Conservation (phyloP, 306 rosid species). For the Glycine latifolia region DNA sequence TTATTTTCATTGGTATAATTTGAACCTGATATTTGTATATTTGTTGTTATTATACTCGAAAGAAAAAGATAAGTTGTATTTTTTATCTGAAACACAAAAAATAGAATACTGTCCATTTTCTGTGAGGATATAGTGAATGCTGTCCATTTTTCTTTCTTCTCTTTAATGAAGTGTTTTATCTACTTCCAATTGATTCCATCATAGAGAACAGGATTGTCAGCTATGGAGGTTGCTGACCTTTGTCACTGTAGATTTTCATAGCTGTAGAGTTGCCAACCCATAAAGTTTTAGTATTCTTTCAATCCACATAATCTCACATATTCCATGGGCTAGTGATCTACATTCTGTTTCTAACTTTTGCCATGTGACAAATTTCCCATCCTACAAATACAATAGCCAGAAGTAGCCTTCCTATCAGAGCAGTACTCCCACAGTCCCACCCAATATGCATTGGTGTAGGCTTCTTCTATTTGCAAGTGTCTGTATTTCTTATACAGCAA, state of each 20-base stretch:
- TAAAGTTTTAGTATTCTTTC: not conserved
- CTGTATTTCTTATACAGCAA: not conserved
- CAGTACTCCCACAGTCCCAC: not conserved
- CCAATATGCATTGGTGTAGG: not conserved
- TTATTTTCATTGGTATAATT: too few species aligned
- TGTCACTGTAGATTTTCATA: too few species aligned
- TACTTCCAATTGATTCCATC: too few species aligned
- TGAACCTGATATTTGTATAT: not conserved
- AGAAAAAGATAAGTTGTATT: too few species aligned
- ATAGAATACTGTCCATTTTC: not conserved
- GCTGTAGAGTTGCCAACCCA: not conserved
- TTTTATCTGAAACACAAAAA: not conserved
- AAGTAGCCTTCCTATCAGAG: not conserved
- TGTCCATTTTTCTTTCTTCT: too few species aligned
- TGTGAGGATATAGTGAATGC: too few species aligned
- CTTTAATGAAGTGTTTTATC: too few species aligned
- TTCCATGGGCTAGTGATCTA: not conserved
- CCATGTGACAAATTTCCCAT: too few species aligned
- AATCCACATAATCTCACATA: not conserved
- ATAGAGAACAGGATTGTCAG: too few species aligned
- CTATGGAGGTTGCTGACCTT: too few species aligned
- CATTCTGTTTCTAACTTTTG: not conserved
- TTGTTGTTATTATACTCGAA: too few species aligned
- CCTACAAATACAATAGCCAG: not conserved
- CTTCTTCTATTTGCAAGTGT: not conserved